phyloP scores from a whole-genome alignment of 805 yeast genomes.

The Zygotorulaspora florentina region DNA sequence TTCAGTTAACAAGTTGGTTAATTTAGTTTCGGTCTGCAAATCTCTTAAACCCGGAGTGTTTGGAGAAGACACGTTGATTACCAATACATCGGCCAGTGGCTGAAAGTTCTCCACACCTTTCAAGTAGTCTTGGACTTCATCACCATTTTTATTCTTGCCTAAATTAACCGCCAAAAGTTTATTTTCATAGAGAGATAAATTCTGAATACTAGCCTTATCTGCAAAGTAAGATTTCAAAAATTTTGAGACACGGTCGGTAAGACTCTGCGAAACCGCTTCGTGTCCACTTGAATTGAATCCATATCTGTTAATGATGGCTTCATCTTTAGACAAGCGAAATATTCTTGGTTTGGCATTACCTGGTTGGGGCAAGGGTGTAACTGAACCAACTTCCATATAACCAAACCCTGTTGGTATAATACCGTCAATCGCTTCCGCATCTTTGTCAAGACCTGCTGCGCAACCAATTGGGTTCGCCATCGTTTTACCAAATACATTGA shows the following conservation, averaged over 20 bases:
- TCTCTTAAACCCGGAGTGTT: constrained; percentile 93
- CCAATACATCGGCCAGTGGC: constrained; percentile 79
- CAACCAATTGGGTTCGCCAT: constrained; percentile 80
- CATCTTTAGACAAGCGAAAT: constrained; percentile 78
- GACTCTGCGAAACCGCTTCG: constrained; percentile 60
- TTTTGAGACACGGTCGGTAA: constrained; percentile 57
- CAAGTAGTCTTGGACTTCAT: constrained; percentile 81
- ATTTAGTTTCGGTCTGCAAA: constrained; percentile 71
- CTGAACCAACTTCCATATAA: constrained; percentile 88
- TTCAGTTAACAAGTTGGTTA: constrained; percentile 59
- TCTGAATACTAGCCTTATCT: constrained; percentile 25
- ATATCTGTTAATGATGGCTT: constrained; percentile 89
- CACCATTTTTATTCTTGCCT: constrained; percentile 91
- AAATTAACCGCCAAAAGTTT: constrained; percentile 76
- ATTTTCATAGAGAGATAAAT: constrained; percentile 53
- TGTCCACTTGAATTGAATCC: constrained; percentile 95
- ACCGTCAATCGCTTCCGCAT: constrained; percentile 85
- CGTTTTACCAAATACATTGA: constrained; percentile 58
- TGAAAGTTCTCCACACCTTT: constrained; percentile 81
- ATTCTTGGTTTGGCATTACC: constrained; percentile 94
- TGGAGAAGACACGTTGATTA: constrained; percentile 90
- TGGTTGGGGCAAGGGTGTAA: constrained; percentile 89
- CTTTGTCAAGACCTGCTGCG: constrained; percentile 95
- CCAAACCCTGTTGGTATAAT: constrained; percentile 76
- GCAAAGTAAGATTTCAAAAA: constrained; percentile 29